phyloP scores from a whole-genome alignment of 495 filamentous ascomycete genomes.

The Aspergillus sclerotioniger region DNA sequence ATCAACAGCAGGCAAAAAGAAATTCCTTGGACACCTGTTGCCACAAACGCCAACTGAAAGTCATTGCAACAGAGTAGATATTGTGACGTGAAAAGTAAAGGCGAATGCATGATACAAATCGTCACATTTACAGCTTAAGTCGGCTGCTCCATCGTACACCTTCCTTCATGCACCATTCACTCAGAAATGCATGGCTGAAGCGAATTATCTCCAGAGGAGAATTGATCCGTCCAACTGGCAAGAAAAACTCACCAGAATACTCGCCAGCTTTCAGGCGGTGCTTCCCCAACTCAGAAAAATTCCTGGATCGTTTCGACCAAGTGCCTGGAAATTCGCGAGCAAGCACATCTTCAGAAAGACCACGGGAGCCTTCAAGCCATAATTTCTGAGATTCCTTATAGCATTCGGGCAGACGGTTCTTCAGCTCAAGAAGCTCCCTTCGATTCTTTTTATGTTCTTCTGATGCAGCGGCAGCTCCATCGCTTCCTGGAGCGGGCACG shows the following conservation, averaged over 20 bases:
- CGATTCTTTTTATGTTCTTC: slow-evolving; percentile 37
- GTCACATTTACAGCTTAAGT: slow-evolving; percentile 26
- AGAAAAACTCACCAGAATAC: slow-evolving; percentile 41
- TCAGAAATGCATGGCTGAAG: slow-evolving; percentile 42
- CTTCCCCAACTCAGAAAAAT: slow-evolving; percentile 38
- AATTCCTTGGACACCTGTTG: slow-evolving; percentile 14
- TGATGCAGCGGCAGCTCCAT: slow-evolving; percentile 30
- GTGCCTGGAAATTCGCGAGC: slow-evolving; percentile 43
- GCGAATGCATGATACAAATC: neutral
- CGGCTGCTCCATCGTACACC: slow-evolving; percentile 41
- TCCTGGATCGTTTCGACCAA: slow-evolving; percentile 42
- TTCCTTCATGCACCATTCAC: slow-evolving; percentile 48
- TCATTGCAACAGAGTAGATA: slow-evolving; percentile 11
- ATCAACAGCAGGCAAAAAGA: slow-evolving; percentile 13
- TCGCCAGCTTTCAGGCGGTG: slow-evolving; percentile 34
- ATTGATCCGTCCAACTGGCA: slow-evolving; percentile 42
- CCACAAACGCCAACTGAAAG: slow-evolving; percentile 18
- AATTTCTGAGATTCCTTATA: slow-evolving; percentile 42
- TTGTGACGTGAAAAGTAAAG: neutral
- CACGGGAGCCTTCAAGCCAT: slow-evolving; percentile 45
- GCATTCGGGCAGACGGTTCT: slow-evolving; percentile 38
- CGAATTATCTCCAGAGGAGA: slow-evolving; percentile 48
- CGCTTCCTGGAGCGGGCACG: slow-evolving; percentile 39
- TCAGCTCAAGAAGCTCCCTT: slow-evolving; percentile 42
- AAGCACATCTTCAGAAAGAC: slow-evolving; percentile 45